Evolutionary conservation across 164 flowering plant genomes (phyloP).

Genomic region (Saururus chinensis): DNA sequence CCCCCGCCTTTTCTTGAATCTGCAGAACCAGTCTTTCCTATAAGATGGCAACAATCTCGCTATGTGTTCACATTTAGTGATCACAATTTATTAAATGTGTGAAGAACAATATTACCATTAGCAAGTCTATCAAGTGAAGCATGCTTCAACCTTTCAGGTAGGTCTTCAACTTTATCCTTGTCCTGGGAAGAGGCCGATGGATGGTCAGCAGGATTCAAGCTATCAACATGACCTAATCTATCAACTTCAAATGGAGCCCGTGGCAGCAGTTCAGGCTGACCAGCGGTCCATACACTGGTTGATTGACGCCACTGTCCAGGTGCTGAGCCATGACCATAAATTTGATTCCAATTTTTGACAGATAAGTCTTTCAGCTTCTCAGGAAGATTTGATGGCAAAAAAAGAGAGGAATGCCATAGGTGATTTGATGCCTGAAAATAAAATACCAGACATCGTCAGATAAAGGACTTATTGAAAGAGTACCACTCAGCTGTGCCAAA

Average conservation of each 20-base stretch:
- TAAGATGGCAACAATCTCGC: conserved; percentile 6
- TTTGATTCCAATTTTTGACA: conserved; percentile 44
- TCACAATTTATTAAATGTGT: conserved; percentile 6
- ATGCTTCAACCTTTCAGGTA: conserved; percentile 32
- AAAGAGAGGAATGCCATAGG: conserved; percentile 44
- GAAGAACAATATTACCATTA: conserved; percentile 37
- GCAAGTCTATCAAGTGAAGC: conserved; percentile 26
- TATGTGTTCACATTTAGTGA: conserved; percentile 11
- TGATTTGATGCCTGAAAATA: conserved; percentile 46
- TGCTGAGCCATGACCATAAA: conserved; percentile 49
- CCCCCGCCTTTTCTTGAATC: conserved; percentile 10
- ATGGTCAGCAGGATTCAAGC: conserved; percentile 23
- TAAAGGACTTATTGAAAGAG: not conserved
- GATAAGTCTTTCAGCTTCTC: conserved; percentile 60
- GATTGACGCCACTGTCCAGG: conserved; percentile 50
- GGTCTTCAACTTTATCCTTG: conserved; percentile 33
- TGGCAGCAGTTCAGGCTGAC: conserved; percentile 36
- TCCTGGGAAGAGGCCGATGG: conserved; percentile 28
- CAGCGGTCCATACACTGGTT: conserved; percentile 34
- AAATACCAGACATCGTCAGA: not conserved
- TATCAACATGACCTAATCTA: conserved; percentile 20
- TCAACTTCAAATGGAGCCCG: conserved; percentile 41
- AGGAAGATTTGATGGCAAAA: conserved; percentile 22
- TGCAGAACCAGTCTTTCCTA: conserved; percentile 6
- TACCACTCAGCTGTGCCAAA: not conserved